Evolutionary conservation across 169 alveolate genomes (phyloP).

Genomic region (Plasmodium vinckei): DNA sequence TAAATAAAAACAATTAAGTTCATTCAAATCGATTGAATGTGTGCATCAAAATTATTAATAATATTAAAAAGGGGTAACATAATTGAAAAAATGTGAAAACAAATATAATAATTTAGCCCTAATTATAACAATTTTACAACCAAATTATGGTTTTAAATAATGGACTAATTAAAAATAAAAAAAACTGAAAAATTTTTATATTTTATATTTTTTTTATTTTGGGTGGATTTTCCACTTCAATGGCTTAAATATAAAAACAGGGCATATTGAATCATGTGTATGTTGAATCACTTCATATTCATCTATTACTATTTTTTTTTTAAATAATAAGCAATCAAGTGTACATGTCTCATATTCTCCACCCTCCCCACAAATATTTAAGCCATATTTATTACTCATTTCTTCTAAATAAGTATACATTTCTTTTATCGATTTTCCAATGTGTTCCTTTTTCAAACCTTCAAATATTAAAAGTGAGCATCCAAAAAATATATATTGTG

Average conservation of each 20-base stretch:
- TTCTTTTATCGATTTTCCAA: constrained; percentile 91
- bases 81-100: too few relatives aligned
- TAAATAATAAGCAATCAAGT: constrained; percentile 92
- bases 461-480: constrained; percentile 73
- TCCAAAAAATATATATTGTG: neutral
- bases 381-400: constrained; percentile 90
- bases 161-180: too few relatives aligned
- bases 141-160: too few relatives aligned
- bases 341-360: constrained; percentile 99
- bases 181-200: too few relatives aligned
- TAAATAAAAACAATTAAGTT: too few relatives aligned
- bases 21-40: too few relatives aligned
- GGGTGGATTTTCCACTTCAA: constrained; percentile 57
- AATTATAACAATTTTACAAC: too few relatives aligned
- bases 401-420: constrained; percentile 78
- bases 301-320: constrained; percentile 77
- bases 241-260: constrained; percentile 71
- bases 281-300: constrained; percentile 75
- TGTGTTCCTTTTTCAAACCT: constrained; percentile 93
- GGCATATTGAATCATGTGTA: constrained; percentile 53
- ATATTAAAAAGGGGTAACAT: too few relatives aligned
- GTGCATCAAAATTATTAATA: too few relatives aligned
- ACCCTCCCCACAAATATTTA: constrained; percentile 99
- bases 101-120: too few relatives aligned
- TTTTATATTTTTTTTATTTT: constrained; percentile 18